phyloP scores from a whole-genome alignment of 228 moss, liverwort and hornwort species.

The Sphagnum magellanicum region DNA sequence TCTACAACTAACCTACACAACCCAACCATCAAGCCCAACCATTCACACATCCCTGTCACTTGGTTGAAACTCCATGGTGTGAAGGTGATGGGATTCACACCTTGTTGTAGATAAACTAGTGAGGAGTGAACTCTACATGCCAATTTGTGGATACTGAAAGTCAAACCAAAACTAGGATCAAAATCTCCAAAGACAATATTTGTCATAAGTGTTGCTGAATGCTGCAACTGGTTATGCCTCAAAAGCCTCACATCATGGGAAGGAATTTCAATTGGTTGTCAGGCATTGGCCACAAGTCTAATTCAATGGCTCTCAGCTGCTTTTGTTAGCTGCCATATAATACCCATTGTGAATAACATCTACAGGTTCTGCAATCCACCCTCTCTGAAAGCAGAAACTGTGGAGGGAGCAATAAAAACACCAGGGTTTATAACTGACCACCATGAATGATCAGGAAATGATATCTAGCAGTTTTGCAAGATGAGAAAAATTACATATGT shows the following conservation, averaged over 20 bases:
- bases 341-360: too few species aligned
- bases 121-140: background rate
- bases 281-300: too few species aligned
- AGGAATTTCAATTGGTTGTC: too few species aligned
- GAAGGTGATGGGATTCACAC: too few species aligned
- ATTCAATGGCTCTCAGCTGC: too few species aligned
- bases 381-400: background rate
- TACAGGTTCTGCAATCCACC: background rate
- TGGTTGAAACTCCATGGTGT: background rate
- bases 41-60: background rate
- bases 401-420: background rate
- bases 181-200: too few species aligned
- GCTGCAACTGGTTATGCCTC: too few species aligned
- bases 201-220: too few species aligned
- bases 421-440: background rate
- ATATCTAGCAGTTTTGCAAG: background rate
- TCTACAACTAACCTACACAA: conserved; percentile 1
- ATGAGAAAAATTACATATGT: background rate
- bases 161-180: background rate
- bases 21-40: background rate
- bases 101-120: background rate
- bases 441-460: background rate
- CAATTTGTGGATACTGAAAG: background rate
- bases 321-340: too few species aligned
- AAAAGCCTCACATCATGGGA: too few species aligned